These are phyloP conservation scores for Alternaria atra DNA, from an alignment of 2,329 filamentous ascomycete genomes.

Conservation along the genomic window DNA sequence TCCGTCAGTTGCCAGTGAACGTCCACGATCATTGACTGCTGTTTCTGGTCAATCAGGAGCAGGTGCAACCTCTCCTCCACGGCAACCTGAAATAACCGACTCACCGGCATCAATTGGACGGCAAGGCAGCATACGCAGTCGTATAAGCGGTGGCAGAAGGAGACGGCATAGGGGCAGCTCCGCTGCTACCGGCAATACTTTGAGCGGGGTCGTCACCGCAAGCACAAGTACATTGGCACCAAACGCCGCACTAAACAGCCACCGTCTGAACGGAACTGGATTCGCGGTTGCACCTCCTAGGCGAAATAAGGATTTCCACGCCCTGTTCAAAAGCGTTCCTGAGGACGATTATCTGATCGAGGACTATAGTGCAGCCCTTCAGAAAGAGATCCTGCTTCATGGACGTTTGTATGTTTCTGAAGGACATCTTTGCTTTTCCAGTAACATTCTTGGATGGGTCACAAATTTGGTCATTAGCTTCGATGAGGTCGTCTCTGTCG, in stretches of 20 bases:
- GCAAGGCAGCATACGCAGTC: conserved; percentile 61
- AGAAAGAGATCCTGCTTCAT: conserved; percentile 93
- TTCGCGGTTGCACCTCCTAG: conserved; percentile 97
- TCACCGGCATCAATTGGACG: conserved; percentile 64
- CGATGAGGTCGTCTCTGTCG: conserved; percentile 94
- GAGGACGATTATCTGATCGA: conserved; percentile 98
- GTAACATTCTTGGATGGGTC: conserved; percentile 98
- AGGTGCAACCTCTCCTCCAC: conserved; percentile 61
- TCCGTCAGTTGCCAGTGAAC: conserved; percentile 41
- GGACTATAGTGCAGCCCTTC: conserved; percentile 95
- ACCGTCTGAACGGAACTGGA: conserved; percentile 89
- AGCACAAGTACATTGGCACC: conserved; percentile 75
- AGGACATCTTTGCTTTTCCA: conserved; percentile 97
- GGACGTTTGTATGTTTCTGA: conserved; percentile 96
- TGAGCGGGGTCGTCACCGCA: conserved; percentile 76
- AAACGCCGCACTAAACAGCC: conserved; percentile 67
- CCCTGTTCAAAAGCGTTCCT: conserved; percentile 92
- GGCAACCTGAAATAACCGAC: conserved; percentile 71
- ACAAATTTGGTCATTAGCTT: conserved; percentile 98
- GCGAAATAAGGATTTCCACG: conserved; percentile 94
- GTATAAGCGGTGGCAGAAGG: conserved; percentile 61
- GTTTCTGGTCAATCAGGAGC: conserved; percentile 42
- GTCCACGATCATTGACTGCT: conserved; percentile 52
- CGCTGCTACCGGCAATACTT: conserved; percentile 68
- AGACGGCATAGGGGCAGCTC: conserved; percentile 86